Evolutionary conservation across 106 monocot genomes (phyloP).

Genomic region (Dioscorea alata): DNA sequence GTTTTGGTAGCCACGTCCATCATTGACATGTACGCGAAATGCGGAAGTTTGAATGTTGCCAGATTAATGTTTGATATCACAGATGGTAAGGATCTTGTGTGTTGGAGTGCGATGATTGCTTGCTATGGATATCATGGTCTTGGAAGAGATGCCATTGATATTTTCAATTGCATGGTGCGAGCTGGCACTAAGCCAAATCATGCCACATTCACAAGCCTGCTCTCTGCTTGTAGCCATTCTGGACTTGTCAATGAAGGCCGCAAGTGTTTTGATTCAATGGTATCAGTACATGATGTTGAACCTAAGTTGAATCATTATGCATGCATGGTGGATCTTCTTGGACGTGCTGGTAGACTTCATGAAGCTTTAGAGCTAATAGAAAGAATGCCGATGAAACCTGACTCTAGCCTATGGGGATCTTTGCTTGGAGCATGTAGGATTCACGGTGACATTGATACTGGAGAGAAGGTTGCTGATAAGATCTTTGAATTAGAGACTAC

Average conservation of each 20-base stretch:
- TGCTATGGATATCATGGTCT: conserved; percentile 51
- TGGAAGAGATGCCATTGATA: conserved; percentile 32
- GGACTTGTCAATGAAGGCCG: conserved; percentile 42
- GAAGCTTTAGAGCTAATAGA: conserved; percentile 47
- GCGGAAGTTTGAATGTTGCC: conserved; percentile 44
- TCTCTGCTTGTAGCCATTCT: conserved; percentile 62
- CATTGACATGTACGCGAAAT: conserved; percentile 62
- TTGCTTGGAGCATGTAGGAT: conserved; percentile 54
- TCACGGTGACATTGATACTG: conserved; percentile 39
- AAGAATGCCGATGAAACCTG: conserved; percentile 42
- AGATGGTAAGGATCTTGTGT: conserved; percentile 40
- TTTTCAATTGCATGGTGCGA: conserved; percentile 41
- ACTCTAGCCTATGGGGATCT: conserved; percentile 51
- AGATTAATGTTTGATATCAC: conserved; percentile 33
- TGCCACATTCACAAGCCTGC: conserved; percentile 48
- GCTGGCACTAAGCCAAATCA: conserved; percentile 35
- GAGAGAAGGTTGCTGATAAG: conserved; percentile 40
- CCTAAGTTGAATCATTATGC: conserved; percentile 48
- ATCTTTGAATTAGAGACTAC: conserved; percentile 28
- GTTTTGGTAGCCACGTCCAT: conserved; percentile 34
- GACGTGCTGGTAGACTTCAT: conserved; percentile 49
- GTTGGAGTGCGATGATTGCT: conserved; percentile 67
- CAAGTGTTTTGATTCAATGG: conserved; percentile 40
- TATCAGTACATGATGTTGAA: conserved; percentile 13
- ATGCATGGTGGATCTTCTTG: conserved; percentile 61